phyloP scores from a whole-genome alignment of 2,329 filamentous ascomycete species.

The Bisporella sp. region DNA sequence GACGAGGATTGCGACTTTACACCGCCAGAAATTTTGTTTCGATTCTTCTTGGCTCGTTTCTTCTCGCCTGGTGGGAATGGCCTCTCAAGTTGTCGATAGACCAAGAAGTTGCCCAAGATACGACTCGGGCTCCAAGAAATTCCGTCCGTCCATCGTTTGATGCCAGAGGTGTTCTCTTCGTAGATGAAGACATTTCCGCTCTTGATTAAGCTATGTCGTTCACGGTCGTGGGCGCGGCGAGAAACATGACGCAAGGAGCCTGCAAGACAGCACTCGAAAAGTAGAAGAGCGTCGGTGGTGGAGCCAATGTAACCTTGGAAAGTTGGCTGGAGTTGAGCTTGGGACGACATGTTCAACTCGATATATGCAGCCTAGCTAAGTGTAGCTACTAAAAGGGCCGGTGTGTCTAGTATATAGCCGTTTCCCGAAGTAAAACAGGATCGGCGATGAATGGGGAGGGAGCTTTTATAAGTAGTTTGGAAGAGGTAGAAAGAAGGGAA shows the following conservation, averaged over 20 bases:
- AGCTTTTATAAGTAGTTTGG: too few relatives aligned
- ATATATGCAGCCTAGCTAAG: too few relatives aligned
- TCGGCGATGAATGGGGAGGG: too few relatives aligned
- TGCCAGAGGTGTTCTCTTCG: slow-evolving; percentile 82
- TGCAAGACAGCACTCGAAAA: slow-evolving; percentile 72
- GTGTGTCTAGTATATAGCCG: too few relatives aligned
- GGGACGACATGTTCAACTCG: slow-evolving; percentile 9
- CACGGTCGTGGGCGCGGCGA: slow-evolving; percentile 78
- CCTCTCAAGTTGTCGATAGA: slow-evolving; percentile 97
- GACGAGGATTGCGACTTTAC: slow-evolving; percentile 12
- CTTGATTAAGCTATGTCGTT: slow-evolving; percentile 67
- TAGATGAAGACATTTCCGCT: slow-evolving; percentile 89
- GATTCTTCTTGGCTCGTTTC: slow-evolving; percentile 73
- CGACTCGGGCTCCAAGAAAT: slow-evolving; percentile 88
- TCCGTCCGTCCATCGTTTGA: slow-evolving; percentile 92
- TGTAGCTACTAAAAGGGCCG: too few relatives aligned
- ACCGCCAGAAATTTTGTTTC: slow-evolving; percentile 33
- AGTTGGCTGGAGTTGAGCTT: slow-evolving; percentile 17
- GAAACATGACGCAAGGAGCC: slow-evolving; percentile 69
- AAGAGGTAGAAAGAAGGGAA: too few relatives aligned
- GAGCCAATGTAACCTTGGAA: slow-evolving; percentile 22
- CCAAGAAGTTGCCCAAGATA: slow-evolving; percentile 93
- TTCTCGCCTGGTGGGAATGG: slow-evolving; percentile 79
- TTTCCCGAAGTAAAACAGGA: too few relatives aligned
- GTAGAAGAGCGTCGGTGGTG: slow-evolving; percentile 56